phyloP scores from a whole-genome alignment of 179 eudicot genomes.

The Actinidia arguta region DNA sequence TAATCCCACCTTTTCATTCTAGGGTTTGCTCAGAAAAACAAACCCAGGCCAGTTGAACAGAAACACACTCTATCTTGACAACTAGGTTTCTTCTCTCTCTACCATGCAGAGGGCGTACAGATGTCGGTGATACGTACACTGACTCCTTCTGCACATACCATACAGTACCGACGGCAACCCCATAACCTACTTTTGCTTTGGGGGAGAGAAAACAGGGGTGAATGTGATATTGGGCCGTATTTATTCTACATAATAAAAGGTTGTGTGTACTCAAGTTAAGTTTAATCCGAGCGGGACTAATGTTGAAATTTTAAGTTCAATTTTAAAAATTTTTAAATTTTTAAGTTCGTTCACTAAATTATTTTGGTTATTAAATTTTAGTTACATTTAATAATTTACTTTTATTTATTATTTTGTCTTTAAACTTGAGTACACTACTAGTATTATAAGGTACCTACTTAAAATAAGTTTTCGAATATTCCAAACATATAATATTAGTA shows the following conservation, averaged over 20 bases:
- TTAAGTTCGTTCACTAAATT: not conserved
- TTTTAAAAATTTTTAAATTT: not conserved
- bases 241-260: not conserved
- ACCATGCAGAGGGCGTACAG: slow-evolving; percentile 23
- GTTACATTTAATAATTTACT: too few species aligned
- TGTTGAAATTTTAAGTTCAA: too few species aligned
- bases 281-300: not conserved
- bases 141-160: slow-evolving; percentile 17
- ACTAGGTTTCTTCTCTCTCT: not conserved
- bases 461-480: too few species aligned
- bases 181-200: too few species aligned
- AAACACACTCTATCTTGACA: not conserved
- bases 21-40: not conserved
- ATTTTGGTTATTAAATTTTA: not conserved
- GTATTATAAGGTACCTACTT: too few species aligned
- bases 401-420: too few species aligned
- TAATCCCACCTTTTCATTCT: too few species aligned
- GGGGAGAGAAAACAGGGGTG: too few species aligned
- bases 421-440: too few species aligned
- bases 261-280: too few species aligned
- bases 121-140: slow-evolving; percentile 17
- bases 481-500: too few species aligned
- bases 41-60: not conserved
- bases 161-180: slow-evolving; percentile 25
- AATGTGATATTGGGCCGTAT: not conserved